Evolutionary conservation across 2,329 filamentous ascomycete species (phyloP), one percentile per base, ranked within the genome.

Genomic region (Penicillium sclerotigenum): DNA sequence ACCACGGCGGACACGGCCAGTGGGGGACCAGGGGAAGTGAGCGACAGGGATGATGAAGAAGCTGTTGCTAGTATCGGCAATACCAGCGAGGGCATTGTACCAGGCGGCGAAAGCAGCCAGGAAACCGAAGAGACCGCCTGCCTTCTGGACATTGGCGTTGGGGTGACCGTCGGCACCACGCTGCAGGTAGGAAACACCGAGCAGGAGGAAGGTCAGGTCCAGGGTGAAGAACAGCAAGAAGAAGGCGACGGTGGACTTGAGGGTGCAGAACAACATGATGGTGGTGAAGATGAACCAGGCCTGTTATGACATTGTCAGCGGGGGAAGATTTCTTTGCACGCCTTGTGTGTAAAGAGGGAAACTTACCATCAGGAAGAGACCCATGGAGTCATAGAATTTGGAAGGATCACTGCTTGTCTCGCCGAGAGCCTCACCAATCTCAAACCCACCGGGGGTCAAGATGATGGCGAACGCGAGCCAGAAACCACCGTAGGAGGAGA

Each of bases 21-120:
- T 88, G 67, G 89, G 87, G 36, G 89, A 93, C 93, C 93, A 97
- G 52, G 92, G 93, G 82, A 97, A 95, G 81, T 96, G 91, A 67
- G 89, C 87, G 61, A 97, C 91, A 49, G 92, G 93, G 59, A 96
- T 85, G 74, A 94, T 82, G 81, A 96, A 94, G 86, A 96, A 96
- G 80, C 90, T 94, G 70, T 81, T 81, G 64, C 72, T 77, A 50
- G 68, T 74, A 65, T 94, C 90, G 59, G 88, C 87, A 56, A 94
- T 84, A 83, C 90, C 90, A 50, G 89, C 89, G 58, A 93, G 80
- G 36, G 90, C 90, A 68, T 91, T 91, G 76, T 93, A 95, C 90
- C 90, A 95, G 4, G 90, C 90, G 54, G 90, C 70, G 71, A 95
- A 94, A 0, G 90, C 88, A 1, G 90, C 85, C 7, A 94, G 66